Evolutionary conservation across 306 rosid genomes (phyloP).

Genomic region (Boehmeria nivea): DNA sequence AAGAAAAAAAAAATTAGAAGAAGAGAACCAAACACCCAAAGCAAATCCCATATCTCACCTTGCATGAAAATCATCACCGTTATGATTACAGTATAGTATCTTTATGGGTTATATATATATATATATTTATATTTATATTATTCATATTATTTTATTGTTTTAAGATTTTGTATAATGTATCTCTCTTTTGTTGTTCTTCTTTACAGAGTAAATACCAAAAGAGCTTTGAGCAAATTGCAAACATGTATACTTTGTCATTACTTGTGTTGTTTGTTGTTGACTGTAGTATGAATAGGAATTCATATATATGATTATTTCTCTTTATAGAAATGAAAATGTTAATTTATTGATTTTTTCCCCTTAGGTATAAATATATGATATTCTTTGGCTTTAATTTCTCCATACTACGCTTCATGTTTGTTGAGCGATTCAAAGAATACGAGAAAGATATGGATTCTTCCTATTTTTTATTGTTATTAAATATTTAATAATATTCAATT

Average conservation of each 20-base stretch:
- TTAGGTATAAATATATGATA: neutral
- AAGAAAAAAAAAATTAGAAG: slow-evolving; percentile 36
- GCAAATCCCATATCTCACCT: slow-evolving; percentile 33
- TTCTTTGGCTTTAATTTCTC: neutral
- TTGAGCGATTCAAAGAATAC: slow-evolving; percentile 3
- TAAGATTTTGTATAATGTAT: slow-evolving; percentile 44
- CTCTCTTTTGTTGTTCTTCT: slow-evolving; percentile 14
- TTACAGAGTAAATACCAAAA: slow-evolving; percentile 38
- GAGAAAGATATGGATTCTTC: slow-evolving; percentile 1
- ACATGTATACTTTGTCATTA: slow-evolving; percentile 33
- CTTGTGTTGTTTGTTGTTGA: slow-evolving; percentile 30
- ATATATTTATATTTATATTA: neutral
- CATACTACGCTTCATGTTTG: no score
- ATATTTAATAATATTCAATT: no score
- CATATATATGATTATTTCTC: slow-evolving; percentile 12
- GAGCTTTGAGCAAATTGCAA: slow-evolving; percentile 53
- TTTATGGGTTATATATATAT: slow-evolving; percentile 16
- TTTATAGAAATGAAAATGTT: slow-evolving; percentile 32
- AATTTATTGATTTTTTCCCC: slow-evolving; percentile 18
- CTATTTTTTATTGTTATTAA: no score
- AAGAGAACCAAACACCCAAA: slow-evolving; percentile 46
- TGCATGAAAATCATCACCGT: slow-evolving; percentile 75
- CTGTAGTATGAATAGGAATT: slow-evolving; percentile 21
- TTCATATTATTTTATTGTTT: slow-evolving; percentile 55
- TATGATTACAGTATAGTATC: slow-evolving; percentile 41